A percentile compares a stretch with the other conserved stretches of the same genome.
Evolutionary conservation across 2,329 filamentous ascomycete species (phyloP).

Genomic region (Monilinia polystroma): DNA sequence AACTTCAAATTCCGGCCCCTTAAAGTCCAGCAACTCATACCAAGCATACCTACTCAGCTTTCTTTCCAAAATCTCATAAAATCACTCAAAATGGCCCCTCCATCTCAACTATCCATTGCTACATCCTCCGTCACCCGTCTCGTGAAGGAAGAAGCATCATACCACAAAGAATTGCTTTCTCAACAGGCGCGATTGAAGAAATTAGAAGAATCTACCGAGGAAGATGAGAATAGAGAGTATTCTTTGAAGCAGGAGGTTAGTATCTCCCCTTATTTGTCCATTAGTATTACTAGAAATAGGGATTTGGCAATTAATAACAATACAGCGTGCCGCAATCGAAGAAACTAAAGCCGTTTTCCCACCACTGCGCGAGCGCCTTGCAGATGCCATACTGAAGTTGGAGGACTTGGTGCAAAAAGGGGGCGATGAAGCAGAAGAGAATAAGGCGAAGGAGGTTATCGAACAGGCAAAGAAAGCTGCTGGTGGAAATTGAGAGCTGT

Average conservation of each 20-base stretch:
- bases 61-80: background rate
- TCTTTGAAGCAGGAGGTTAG: conserved; percentile 83
- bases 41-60: background rate
- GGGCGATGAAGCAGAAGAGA: conserved; percentile 50
- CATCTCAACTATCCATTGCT: conserved; percentile 73
- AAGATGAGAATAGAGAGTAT: conserved; percentile 74
- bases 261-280: conserved; percentile 15
- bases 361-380: conserved; percentile 68
- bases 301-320: conserved; percentile 14
- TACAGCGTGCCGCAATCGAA: conserved; percentile 58
- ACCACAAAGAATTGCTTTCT: conserved; percentile 78
- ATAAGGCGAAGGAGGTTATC: conserved; percentile 50
- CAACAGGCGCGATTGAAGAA: conserved; percentile 71
- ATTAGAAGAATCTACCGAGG: conserved; percentile 49
- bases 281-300: background rate
- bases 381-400: conserved; percentile 67
- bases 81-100: conserved; percentile 65
- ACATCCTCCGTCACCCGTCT: conserved; percentile 78
- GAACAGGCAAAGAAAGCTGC: conserved; percentile 51
- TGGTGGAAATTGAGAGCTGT: conserved; percentile 44
- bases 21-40: background rate
- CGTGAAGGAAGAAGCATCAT: conserved; percentile 87
- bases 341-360: conserved; percentile 85
- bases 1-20: conserved; percentile 1
- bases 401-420: conserved; percentile 69